A percentile compares a stretch with the other conserved stretches of the same genome.
Evolutionary conservation across 805 yeast genomes (phyloP).

Genomic region (Metschnikowia hibisci): DNA sequence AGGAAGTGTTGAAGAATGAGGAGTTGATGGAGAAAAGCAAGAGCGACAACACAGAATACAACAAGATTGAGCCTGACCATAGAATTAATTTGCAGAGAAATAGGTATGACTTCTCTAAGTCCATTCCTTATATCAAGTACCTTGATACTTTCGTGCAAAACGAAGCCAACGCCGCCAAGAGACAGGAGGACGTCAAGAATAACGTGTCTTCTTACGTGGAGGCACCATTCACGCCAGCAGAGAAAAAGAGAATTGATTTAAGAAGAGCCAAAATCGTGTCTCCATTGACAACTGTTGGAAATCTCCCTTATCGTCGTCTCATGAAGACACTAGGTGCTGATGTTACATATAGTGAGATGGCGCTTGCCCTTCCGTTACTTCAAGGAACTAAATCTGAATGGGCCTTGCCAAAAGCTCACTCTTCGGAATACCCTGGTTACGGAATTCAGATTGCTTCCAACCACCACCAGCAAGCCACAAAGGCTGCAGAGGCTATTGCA

Average conservation of each 20-base stretch:
- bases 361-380: conserved; percentile 74
- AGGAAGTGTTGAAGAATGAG: conserved; percentile 42
- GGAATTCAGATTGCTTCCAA: conserved; percentile 92
- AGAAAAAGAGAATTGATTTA: conserved; percentile 72
- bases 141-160: conserved; percentile 58
- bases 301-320: conserved; percentile 88
- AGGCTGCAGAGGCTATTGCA: conserved; percentile 79
- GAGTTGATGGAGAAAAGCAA: conserved; percentile 32
- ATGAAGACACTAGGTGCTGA: conserved; percentile 92
- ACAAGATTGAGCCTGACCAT: conserved; percentile 48
- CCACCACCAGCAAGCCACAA: conserved; percentile 90
- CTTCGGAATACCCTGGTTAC: conserved; percentile 76
- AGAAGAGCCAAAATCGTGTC: conserved; percentile 80
- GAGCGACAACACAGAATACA: conserved; percentile 53
- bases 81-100: conserved; percentile 56
- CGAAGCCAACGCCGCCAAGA: conserved; percentile 33
- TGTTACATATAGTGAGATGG: conserved; percentile 94
- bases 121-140: conserved; percentile 53
- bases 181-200: conserved; percentile 22
- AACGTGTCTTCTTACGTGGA: conserved; percentile 59
- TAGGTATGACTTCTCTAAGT: conserved; percentile 52
- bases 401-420: conserved; percentile 93
- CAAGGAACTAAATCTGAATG: conserved; percentile 94
- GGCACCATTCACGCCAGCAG: conserved; percentile 71
- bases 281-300: conserved; percentile 97